Base-by-base conservation (phyloP, 2,329 filamentous ascomycete genomes). In the Aspergillus aculeatinus region DNA sequence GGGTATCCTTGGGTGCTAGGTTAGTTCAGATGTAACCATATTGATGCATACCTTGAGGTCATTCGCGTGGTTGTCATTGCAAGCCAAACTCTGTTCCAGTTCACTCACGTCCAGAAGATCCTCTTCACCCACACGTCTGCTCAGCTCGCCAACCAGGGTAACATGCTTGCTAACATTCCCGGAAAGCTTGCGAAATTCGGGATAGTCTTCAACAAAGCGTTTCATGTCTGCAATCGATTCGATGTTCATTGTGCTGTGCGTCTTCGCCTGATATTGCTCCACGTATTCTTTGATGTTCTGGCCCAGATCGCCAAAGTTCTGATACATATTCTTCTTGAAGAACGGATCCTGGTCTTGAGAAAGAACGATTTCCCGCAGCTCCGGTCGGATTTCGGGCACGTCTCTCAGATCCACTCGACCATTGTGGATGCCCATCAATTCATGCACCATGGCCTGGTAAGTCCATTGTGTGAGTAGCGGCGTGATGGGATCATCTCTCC, bases 381-480 rank as follows among this genome's bases (percentile, higher is more conserved):
- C 94, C 1, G 91, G 89, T 16, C 91, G 84, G 58, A 96, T 86
- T 57, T 96, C 92, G 12, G 91, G 91, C 0, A 96, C 88, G 58
- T 91, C 85, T 63, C 89, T 89, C 35, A 99, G 81, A 71, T 96
- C 90, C 0, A 99, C 95, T 54, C 94, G 86, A n/a, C 95, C 95
- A 73, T 98, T 98, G 60, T 90, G 86, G 66, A 99, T 96, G 5
- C 95, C 95, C 12, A 99, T 82, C 2, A 98, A 80, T 71, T 99
- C 95, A 73, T 99, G 95, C 0, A 99, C 95, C 93, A 99, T 99
- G n/a, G 95, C 95, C 77, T 99, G 95, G 72, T 99, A 99, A 27
- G 95, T 99, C 95, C 95, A 99, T 74, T 99, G 95, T 2, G 92
- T 96, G 52, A 99, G 83, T 11, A 99, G 80, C 0, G 95, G 95